Conservation (phyloP, 495 filamentous ascomycete species). For the Eremomyces bilateralis region DNA sequence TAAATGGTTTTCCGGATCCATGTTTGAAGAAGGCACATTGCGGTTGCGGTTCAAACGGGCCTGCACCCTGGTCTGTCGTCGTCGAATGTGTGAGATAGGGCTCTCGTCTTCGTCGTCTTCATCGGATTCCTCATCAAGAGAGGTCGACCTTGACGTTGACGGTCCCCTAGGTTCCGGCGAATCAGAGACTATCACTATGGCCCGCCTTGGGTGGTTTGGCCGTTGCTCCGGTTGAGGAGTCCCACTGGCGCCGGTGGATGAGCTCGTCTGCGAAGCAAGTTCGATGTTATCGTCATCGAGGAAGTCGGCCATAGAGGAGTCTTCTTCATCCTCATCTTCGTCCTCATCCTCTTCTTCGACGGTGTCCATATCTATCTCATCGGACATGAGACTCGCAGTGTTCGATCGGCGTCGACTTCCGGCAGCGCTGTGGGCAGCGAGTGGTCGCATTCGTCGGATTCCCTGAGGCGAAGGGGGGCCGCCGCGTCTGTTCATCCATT, state of each 20-base stretch:
- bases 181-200: conserved; percentile 7
- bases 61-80: too few relatives aligned
- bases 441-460: not conserved
- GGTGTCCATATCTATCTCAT: conserved; percentile 11
- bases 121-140: not conserved
- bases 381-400: conserved; percentile 12
- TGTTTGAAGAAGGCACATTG: too few relatives aligned
- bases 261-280: not conserved
- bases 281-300: conserved; percentile 14
- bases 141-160: too few relatives aligned
- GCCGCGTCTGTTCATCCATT: too few relatives aligned
- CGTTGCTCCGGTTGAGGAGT: not conserved
- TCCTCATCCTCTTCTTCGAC: conserved; percentile 19
- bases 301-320: conserved; percentile 17
- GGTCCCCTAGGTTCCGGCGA: conserved; percentile 14
- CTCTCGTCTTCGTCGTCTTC: conserved; percentile 10
- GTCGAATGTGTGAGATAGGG: conserved; percentile 8
- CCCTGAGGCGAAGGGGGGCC: not conserved
- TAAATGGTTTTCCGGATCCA: not conserved
- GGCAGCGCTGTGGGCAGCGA: conserved; percentile 12
- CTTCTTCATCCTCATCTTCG: conserved; percentile 12
- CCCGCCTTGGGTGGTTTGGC: not conserved
- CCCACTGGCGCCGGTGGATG: not conserved
- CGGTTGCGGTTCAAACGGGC: too few relatives aligned
- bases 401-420: conserved; percentile 12